Percentiles rank a stretch among this genome's conserved stretches.
Evolutionary conservation across 2,329 filamentous ascomycete species (phyloP).

Genomic region (Paecilomyces fulvus): DNA sequence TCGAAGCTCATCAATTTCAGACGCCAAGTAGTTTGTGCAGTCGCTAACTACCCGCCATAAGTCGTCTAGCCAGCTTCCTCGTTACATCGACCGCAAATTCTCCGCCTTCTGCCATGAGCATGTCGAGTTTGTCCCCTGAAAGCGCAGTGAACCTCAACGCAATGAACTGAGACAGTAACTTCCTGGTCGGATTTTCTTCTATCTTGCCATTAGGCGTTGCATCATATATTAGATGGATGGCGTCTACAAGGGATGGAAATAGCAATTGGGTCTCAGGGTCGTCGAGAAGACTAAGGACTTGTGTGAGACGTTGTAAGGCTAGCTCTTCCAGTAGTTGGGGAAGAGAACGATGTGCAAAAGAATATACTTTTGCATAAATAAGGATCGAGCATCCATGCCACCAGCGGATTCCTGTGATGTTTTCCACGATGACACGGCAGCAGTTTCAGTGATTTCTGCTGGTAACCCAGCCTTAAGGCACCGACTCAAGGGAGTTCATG

Average conservation of each 20-base stretch:
- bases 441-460: background rate
- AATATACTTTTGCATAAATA: slow-evolving; percentile 1
- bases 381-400: background rate
- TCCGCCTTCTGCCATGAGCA: background rate
- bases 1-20: background rate
- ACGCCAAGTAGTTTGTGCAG: background rate
- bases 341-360: background rate
- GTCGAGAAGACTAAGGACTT: background rate
- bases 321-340: background rate
- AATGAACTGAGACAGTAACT: slow-evolving; percentile 1
- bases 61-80: background rate
- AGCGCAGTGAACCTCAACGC: background rate
- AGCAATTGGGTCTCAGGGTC: background rate
- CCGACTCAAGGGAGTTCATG: slow-evolving; percentile 1
- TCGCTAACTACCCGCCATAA: background rate
- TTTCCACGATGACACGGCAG: background rate
- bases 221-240: background rate
- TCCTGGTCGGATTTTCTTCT: background rate
- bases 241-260: background rate
- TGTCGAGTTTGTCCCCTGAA: background rate
- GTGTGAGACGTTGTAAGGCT: slow-evolving; percentile 1
- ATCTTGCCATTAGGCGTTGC: background rate
- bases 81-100: background rate
- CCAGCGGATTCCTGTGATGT: background rate
- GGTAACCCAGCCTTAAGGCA: slow-evolving; percentile 1